Evolutionary conservation across 2,329 filamentous ascomycete species (phyloP).

Genomic region (Magnaporthiopsis incrustans): DNA sequence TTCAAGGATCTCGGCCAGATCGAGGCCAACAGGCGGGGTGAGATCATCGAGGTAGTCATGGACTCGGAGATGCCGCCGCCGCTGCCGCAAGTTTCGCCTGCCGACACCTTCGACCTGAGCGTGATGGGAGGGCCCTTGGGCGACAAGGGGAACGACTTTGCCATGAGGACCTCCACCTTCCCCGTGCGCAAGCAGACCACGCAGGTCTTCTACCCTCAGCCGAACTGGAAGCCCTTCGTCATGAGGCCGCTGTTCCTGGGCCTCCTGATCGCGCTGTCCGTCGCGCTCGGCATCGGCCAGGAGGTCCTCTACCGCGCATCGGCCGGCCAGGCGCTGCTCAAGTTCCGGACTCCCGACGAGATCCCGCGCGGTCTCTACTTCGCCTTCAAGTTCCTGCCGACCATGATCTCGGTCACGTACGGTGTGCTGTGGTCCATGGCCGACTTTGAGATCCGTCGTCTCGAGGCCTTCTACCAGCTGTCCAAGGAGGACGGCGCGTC

Average conservation of each 20-base stretch:
- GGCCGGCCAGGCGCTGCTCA: constrained; percentile 33
- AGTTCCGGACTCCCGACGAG: constrained; percentile 41
- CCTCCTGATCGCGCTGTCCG: constrained; percentile 44
- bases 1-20: constrained; percentile 44
- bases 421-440: constrained; percentile 60
- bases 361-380: constrained; percentile 48
- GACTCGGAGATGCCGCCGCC: constrained; percentile 18
- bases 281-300: constrained; percentile 41
- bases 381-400: constrained; percentile 55
- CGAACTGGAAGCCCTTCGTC: constrained; percentile 59
- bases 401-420: constrained; percentile 51
- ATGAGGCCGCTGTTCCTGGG: constrained; percentile 56
- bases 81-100: neutral
- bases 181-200: constrained; percentile 27
- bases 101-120: constrained; percentile 37
- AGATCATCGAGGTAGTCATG: constrained; percentile 52
- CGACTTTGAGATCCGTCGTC: constrained; percentile 58
- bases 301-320: constrained; percentile 50
- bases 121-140: constrained; percentile 36
- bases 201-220: constrained; percentile 51
- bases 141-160: constrained; percentile 11
- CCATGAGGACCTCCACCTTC: constrained; percentile 29
- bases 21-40: constrained; percentile 51
- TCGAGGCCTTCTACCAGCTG: constrained; percentile 60
- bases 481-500: constrained; percentile 52